Conservation (phyloP, 805 yeast species). For the Schizosaccharomyces osmophilus region DNA sequence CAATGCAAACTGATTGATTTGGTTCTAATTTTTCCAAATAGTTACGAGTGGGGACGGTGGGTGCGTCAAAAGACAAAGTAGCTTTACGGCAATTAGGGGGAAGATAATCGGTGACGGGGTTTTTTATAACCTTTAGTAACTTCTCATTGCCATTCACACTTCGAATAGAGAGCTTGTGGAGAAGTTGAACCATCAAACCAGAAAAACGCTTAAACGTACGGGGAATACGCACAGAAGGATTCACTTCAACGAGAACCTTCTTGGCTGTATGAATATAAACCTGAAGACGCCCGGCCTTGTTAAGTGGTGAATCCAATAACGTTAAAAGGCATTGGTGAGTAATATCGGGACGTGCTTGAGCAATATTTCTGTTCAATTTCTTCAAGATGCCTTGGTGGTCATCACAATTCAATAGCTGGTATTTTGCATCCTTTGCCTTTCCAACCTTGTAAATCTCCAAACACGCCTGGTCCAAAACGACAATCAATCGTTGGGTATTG, state of each 20-base stretch:
- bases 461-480: constrained; percentile 89
- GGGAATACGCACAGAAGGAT: constrained; percentile 90
- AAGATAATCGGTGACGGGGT: constrained; percentile 88
- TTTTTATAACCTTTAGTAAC: constrained; percentile 76
- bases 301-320: constrained; percentile 85
- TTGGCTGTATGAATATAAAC: constrained; percentile 90
- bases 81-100: constrained; percentile 89
- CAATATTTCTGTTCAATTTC: constrained; percentile 90
- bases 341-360: constrained; percentile 97
- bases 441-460: constrained; percentile 83
- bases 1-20: constrained; percentile 88
- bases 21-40: constrained; percentile 55
- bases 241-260: constrained; percentile 84
- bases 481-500: constrained; percentile 44
- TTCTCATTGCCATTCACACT: constrained; percentile 90
- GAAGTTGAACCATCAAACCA: constrained; percentile 88
- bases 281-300: constrained; percentile 89
- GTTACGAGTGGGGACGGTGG: constrained; percentile 53
- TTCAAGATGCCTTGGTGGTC: constrained; percentile 90
- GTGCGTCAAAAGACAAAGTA: constrained; percentile 80
- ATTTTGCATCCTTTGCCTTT: constrained; percentile 50
- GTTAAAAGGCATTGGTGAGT: constrained; percentile 89
- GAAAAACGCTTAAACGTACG: constrained; percentile 94
- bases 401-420: constrained; percentile 83
- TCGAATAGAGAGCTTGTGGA: constrained; percentile 77